phyloP scores from a whole-genome alignment of 2,329 filamentous ascomycete genomes.

The Allantophomopsis lycopodina region DNA sequence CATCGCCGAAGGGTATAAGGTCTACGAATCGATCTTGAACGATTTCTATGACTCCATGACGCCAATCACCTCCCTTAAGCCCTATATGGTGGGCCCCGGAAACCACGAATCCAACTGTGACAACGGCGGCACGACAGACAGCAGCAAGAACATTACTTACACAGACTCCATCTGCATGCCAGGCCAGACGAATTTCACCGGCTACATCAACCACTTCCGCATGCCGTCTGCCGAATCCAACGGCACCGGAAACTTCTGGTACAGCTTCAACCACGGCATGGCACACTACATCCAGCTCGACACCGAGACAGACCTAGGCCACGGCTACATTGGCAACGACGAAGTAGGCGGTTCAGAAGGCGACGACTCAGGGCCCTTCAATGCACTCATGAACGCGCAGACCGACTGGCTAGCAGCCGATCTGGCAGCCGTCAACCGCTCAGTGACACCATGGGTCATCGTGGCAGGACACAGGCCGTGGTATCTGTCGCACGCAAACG shows the following conservation, averaged over 20 bases:
- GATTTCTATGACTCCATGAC: constrained; percentile 40
- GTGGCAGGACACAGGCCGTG: constrained; percentile 20
- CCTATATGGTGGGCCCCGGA: constrained; percentile 38
- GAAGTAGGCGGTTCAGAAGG: constrained; percentile 16
- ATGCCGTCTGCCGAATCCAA: constrained; percentile 32
- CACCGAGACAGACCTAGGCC: constrained; percentile 39
- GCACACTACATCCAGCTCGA: constrained; percentile 38
- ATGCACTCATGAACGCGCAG: constrained; percentile 6
- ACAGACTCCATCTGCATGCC: not conserved
- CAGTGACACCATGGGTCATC: constrained; percentile 15
- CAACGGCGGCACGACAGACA: constrained; percentile 12
- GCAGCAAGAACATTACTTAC: constrained; percentile 1
- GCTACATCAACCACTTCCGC: constrained; percentile 39
- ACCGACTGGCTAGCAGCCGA: constrained; percentile 25
- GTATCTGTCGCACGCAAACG: constrained; percentile 23
- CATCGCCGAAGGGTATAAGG: constrained; percentile 26
- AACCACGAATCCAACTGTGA: constrained; percentile 40
- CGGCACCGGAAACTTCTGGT: constrained; percentile 39
- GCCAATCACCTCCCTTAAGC: constrained; percentile 35
- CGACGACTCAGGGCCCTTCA: constrained; percentile 25
- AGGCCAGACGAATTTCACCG: constrained; percentile 41
- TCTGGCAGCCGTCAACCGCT: constrained; percentile 12
- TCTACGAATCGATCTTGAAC: constrained; percentile 39
- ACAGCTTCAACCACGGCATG: constrained; percentile 44
- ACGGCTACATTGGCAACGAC: constrained; percentile 29